These are phyloP conservation scores for Corymbia calophylla DNA, from an alignment of 441 rosid species.

Conservation along the genomic window DNA sequence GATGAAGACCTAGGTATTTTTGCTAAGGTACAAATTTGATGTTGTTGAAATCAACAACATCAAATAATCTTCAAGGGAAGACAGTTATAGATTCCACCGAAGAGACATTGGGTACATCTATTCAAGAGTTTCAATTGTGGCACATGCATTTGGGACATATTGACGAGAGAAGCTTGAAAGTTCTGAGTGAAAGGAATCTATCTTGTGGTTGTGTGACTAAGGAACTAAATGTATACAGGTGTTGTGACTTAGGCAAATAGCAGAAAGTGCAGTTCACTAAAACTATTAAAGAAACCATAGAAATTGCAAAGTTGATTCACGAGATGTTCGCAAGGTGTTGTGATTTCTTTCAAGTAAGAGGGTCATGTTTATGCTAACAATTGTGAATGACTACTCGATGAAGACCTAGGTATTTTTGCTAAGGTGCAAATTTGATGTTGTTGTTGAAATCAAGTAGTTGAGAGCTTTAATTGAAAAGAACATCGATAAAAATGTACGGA, in stretches of 20 bases:
- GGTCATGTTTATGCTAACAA: background rate
- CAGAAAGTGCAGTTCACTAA: background rate
- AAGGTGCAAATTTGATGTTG: background rate
- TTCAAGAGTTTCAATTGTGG: background rate
- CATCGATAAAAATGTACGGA: rapidly evolving
- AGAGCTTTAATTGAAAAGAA: background rate
- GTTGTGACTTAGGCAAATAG: background rate
- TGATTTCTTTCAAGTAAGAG: background rate
- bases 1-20: background rate
- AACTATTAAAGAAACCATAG: background rate
- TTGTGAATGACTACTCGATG: background rate
- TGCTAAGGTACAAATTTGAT: background rate
- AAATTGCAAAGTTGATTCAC: background rate
- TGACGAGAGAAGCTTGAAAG: too few species aligned
- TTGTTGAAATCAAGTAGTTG: background rate
- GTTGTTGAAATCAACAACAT: too few species aligned
- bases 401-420: background rate
- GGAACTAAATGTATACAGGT: background rate
- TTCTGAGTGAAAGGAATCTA: background rate
- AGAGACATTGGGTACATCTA: background rate
- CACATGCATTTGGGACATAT: background rate
- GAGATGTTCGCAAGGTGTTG: background rate
- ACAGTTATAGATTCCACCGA: too few species aligned
- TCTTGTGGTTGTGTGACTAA: background rate
- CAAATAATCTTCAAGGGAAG: background rate